Evolutionary conservation across 2,329 filamentous ascomycete species (phyloP), one percentile per base, ranked within the genome.

Genomic region (Venturiaceae sp.): DNA sequence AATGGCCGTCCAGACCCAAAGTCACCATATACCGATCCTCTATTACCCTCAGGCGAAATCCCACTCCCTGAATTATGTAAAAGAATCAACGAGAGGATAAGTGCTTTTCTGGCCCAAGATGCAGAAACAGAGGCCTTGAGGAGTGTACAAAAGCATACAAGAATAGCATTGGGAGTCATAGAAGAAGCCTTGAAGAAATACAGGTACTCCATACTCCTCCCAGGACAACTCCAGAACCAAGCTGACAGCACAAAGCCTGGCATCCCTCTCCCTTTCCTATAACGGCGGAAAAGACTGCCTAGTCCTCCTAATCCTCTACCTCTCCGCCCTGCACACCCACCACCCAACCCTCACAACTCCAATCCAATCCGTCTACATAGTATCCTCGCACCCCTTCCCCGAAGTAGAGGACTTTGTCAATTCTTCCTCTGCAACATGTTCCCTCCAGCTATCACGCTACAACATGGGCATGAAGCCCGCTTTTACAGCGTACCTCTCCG

Each of bases 211-310:
- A 21, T 9, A 39, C 19, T n/a, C 37, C 13, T 30, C 32, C 16
- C 23, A 23, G 14, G 4, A 21, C 47, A 59, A 23, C 44, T 46
- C 52, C 57, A 54, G 36, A 26, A 57, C 60, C 44, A 55, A 57
- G 14, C 50, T 37, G 4, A 32, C 30, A 16, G 2, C n/a, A 1
- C 9, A 34, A 66, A 94, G 89, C 60, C 81, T 87, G 62, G 80
- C 86, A 60, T 82, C 95, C 69, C 80, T 97, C 61, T 90, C 92
- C 5, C 79, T 97, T 63, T 95, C 92, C 59, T 99, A 96, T 75
- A 99, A 99, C 67, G 94, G 94, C 68, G 94, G 94, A 61, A 99
- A 99, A 73, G 94, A 97, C 79, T 97, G 92, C 67, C 86, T 97
- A 19, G 92, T 97, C 57, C 84, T 97, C 19, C 80, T 97, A 6